Conservation (phyloP, 371 early-diverging fungal genomes). For the Entomophthora muscae region DNA sequence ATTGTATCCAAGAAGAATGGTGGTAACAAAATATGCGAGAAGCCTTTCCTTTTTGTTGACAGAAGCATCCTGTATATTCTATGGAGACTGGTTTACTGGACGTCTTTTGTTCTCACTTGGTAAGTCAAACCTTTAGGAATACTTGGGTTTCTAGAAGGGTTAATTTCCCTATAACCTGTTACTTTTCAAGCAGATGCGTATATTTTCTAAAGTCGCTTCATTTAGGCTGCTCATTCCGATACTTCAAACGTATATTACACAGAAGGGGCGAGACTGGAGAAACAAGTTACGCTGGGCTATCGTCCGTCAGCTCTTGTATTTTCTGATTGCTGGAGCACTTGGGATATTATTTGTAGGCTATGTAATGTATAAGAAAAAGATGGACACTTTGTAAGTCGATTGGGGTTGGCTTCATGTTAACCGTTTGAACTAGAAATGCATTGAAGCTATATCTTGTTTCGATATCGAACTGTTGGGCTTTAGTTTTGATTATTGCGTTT, state of each 20-base stretch:
- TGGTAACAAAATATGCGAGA: neutral
- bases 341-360: slow-evolving; percentile 43
- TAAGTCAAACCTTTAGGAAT: too few relatives aligned
- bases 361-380: slow-evolving; percentile 29
- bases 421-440: neutral
- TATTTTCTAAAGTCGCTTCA: neutral
- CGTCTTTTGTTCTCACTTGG: slow-evolving; percentile 64
- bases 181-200: neutral
- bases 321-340: slow-evolving; percentile 12
- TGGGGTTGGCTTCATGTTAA: neutral
- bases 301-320: slow-evolving; percentile 51
- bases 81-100: slow-evolving; percentile 75
- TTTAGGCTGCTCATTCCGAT: slow-evolving; percentile 54
- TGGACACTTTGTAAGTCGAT: neutral
- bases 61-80: slow-evolving; percentile 27
- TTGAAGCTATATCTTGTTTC: slow-evolving; percentile 64
- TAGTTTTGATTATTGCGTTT: slow-evolving; percentile 55
- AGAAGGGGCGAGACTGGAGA: slow-evolving; percentile 45
- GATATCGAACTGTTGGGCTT: slow-evolving; percentile 75
- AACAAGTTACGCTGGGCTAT: slow-evolving; percentile 36
- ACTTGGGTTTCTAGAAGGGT: too few relatives aligned
- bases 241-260: slow-evolving; percentile 54
- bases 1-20: neutral
- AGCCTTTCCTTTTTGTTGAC: neutral
- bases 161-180: too few relatives aligned